Conservation (phyloP, 2,329 filamentous ascomycete genomes). For the Grosmannia penicillata region DNA sequence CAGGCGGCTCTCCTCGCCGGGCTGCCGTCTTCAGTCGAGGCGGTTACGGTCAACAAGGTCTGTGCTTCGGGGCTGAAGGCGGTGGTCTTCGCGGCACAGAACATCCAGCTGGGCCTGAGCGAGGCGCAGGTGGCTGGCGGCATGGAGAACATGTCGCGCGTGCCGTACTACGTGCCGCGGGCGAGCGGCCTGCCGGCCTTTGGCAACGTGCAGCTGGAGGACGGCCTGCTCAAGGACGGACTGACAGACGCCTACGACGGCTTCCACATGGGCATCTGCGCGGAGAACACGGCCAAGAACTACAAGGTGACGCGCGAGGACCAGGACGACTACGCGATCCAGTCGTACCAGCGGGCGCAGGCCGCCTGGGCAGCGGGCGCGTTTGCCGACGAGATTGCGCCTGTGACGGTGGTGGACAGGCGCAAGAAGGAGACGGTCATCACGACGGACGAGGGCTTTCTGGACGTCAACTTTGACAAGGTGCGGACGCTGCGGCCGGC, state of each 20-base stretch:
- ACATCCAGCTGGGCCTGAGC: constrained; percentile 81
- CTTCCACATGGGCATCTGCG: constrained; percentile 96
- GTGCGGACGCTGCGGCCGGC: constrained; percentile 77
- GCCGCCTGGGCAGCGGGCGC: constrained; percentile 70
- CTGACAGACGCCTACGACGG: constrained; percentile 94
- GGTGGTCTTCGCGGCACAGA: constrained; percentile 77
- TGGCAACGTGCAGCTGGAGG: constrained; percentile 74
- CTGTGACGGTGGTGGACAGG: constrained; percentile 62
- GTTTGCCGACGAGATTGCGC: constrained; percentile 81
- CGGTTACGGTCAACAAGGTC: constrained; percentile 93
- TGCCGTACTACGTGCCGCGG: constrained; percentile 79
- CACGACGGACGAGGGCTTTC: constrained; percentile 75
- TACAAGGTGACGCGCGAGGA: constrained; percentile 65
- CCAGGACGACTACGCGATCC: constrained; percentile 84
- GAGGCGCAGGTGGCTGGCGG: constrained; percentile 86
- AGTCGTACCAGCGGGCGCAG: constrained; percentile 79
- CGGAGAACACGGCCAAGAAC: constrained; percentile 87
- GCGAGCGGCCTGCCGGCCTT: constrained; percentile 74
- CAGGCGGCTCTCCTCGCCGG: constrained; percentile 85
- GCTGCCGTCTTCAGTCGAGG: constrained; percentile 66
- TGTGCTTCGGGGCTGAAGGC: constrained; percentile 93
- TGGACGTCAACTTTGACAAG: constrained; percentile 77
- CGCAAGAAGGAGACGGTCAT: constrained; percentile 61
- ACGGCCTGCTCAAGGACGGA: constrained; percentile 88
- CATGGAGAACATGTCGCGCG: constrained; percentile 95